Evolutionary conservation across 495 filamentous ascomycete species (phyloP), one percentile per base, ranked within the genome.

Genomic region (Xylaria longipes): DNA sequence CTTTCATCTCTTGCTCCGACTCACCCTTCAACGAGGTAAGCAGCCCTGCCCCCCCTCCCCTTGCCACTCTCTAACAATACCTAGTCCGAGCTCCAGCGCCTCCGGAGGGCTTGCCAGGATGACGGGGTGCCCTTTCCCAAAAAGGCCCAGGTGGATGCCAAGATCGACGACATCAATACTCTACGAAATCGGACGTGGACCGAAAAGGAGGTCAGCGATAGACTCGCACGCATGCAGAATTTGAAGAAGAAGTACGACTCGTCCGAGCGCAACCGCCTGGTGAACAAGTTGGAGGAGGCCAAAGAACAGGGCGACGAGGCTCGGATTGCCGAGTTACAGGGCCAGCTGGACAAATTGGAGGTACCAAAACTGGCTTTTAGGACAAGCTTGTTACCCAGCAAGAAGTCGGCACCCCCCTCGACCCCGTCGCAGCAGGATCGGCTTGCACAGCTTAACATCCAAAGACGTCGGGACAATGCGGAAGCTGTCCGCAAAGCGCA

Each of bases 401-500:
- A 80, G 31, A 78, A 85, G 76, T 78, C 85, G 74, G 46, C 77
- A 67, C 0, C 61, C 27, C 70, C 81, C 75, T 73, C 85, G 52
- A 82, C 83, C 56, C 83, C 78, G 0, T 86, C 82, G 9, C 88
- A 92, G 77, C 91, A 93, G 79, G 92, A 97, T 70, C 90, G 91
- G 45, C 85, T 97, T 11, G 90, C 91, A 17, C 84, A 89, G 50
- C 77, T 95, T 76, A 98, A 97, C 80, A 80, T 86, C 3, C 88
- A 89, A 73, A 96, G 96, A 82, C 91, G 94, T 58, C 89, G 89
- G 65, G 87, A 89, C 72, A 97, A 97, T 76, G 85, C 88, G 20
- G 92, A 97, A 73, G 89, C 91, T 27, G 90, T 97, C 9, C 93
- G 95, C 63, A 91, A 92, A 79, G 94, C 95, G 7, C 92, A 97